Base-by-base conservation (phyloP, 257 asterid species). In the Petunia axillaris region DNA sequence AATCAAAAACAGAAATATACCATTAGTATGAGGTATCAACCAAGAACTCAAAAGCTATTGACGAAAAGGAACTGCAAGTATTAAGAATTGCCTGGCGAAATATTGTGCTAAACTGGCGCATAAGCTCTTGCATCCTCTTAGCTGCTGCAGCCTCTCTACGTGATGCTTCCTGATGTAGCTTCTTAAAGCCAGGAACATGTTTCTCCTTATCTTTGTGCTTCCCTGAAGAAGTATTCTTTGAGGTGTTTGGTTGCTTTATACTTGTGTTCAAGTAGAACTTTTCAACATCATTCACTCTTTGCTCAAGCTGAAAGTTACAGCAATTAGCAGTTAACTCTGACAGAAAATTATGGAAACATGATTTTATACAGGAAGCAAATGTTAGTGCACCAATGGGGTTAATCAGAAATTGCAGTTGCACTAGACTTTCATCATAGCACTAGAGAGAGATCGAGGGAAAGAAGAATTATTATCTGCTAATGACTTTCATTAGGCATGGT, bases 81-180 rank as follows among this genome's bases (percentile, higher is more conserved):
- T 62, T 55, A 57, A 57, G 58, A 8, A 64, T 82, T 92, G 86
- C 98, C 99, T 95, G 96, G 44, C 97, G 97, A 81, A 95, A 85
- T 87, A 93, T 78, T 66, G 94, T 86, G 63, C 99, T 97, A 85
- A 93, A 95, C 77, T 92, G 97, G 82, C 98, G 97, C 91, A 95
- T 93, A 82, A 95, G 98, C 83, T 95, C 99, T 83, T 93, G 97
- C 98, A 95, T 95, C 88, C 99, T 91, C 91, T 95, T 95, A 39
- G 95, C 82, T 63, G 98, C 93, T 73, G 88, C 93, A 80, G 94
- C 91, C 86, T 95, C 98, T 81, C 99, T 92, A 40, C 98, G 96
- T 4, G 95, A 90, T 71, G 99, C 94, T 85, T 95, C 99, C 88
- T 85, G 93, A 50, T 92, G 97, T 81, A 89, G 86, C 91, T 87